Conservation (phyloP, 768 basidiomycete genomes). For the Myochromella boudieri region DNA sequence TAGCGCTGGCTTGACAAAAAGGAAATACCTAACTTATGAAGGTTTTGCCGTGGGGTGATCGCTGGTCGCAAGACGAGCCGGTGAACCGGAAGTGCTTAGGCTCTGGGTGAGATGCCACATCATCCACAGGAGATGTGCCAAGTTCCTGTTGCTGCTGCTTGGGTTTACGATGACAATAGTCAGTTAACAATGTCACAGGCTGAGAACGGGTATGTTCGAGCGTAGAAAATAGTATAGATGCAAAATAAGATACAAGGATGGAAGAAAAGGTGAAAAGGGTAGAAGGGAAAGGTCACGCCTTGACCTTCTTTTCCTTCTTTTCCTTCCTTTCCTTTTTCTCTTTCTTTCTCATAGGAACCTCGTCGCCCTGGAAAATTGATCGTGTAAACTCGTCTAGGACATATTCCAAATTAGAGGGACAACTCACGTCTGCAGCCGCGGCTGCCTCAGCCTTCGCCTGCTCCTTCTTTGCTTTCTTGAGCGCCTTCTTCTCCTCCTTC, state of each 20-base stretch:
- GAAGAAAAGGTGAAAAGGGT: constrained; percentile 14
- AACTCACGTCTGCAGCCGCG: constrained; percentile 39
- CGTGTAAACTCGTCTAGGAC: neutral
- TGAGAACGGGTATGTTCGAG: too few relatives aligned
- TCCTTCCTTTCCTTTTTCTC: constrained; percentile 51
- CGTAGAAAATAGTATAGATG: constrained; percentile 3
- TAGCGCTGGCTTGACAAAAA: too few relatives aligned
- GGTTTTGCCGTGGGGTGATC: too few relatives aligned
- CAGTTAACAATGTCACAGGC: too few relatives aligned
- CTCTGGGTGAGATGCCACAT: too few relatives aligned
- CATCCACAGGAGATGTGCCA: too few relatives aligned
- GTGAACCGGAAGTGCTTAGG: too few relatives aligned
- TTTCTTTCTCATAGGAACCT: constrained; percentile 48
- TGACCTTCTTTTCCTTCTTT: constrained; percentile 34
- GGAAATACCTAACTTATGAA: too few relatives aligned
- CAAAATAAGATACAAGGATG: constrained; percentile 15
- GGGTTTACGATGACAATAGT: too few relatives aligned
- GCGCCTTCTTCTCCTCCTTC: constrained; percentile 85
- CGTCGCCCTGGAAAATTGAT: constrained; percentile 16
- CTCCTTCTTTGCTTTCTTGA: constrained; percentile 76
- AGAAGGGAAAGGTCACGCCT: constrained; percentile 24
- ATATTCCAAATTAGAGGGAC: constrained; percentile 9
- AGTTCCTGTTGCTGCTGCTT: too few relatives aligned
- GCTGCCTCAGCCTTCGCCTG: constrained; percentile 52
- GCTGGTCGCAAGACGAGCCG: too few relatives aligned